Percentiles rank a stretch among this genome's conserved stretches.
Conservation (phyloP, 768 basidiomycete species). For the Lactarius hengduanensis region DNA sequence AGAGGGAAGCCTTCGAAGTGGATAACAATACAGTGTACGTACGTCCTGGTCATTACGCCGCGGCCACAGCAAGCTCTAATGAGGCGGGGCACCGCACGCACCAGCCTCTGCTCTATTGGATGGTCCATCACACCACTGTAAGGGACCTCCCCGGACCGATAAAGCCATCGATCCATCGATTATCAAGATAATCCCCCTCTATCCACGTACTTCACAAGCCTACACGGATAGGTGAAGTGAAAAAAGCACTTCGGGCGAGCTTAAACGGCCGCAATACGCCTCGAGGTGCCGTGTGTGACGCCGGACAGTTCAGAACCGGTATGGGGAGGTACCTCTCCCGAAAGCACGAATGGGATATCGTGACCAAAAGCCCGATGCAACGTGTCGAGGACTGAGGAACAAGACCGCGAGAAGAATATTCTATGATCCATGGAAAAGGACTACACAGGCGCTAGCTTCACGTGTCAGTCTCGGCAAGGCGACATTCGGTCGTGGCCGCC, state of each 20-base stretch:
- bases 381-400: constrained; percentile 11
- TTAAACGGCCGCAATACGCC: constrained; percentile 7
- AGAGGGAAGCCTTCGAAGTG: neutral
- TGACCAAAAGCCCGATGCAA: constrained; percentile 21
- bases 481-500: neutral
- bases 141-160: constrained; percentile 12
- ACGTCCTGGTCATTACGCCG: neutral
- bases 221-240: neutral
- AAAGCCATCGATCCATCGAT: constrained; percentile 22
- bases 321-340: constrained; percentile 7
- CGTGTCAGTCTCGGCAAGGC: neutral
- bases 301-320: constrained; percentile 2
- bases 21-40: neutral
- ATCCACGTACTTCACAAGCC: constrained; percentile 1
- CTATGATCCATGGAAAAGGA: constrained; percentile 8
- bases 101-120: constrained; percentile 1
- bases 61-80: neutral
- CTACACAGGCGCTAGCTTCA: constrained; percentile 2
- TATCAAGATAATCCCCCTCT: constrained; percentile 21
- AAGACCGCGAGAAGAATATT: constrained; percentile 16
- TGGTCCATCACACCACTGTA: neutral
- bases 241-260: constrained; percentile 1
- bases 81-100: neutral
- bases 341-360: constrained; percentile 10
- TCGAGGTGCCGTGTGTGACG: constrained; percentile 2